These are phyloP conservation scores for Pythium apleroticum DNA, from an alignment of 352 stramenopile species.

Conservation along the genomic window DNA sequence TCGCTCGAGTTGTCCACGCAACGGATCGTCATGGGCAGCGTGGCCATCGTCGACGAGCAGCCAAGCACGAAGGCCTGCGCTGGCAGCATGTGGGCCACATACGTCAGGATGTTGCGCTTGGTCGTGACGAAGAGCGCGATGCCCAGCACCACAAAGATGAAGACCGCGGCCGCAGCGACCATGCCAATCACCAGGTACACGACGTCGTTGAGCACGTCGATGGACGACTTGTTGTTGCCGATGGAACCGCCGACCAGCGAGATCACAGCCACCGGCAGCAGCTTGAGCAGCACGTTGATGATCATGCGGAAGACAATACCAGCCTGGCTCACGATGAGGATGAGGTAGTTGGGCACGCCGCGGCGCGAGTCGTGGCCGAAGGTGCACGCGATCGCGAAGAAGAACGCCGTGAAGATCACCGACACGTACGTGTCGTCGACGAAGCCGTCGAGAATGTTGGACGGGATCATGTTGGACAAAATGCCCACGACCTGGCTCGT, in stretches of 20 bases:
- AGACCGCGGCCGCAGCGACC: conserved; percentile 36
- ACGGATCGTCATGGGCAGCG: conserved; percentile 71
- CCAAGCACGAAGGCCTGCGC: conserved; percentile 70
- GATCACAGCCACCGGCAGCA: conserved; percentile 65
- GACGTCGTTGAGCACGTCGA: conserved; percentile 42
- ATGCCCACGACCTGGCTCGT: conserved; percentile 70
- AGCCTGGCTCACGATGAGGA: conserved; percentile 57
- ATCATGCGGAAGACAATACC: conserved; percentile 63
- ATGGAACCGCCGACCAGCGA: conserved; percentile 66
- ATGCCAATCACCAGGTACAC: conserved; percentile 46
- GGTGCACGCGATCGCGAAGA: conserved; percentile 56
- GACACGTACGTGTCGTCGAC: conserved; percentile 49
- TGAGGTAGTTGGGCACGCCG: conserved; percentile 51
- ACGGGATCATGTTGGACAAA: conserved; percentile 55
- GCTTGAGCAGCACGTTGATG: conserved; percentile 59
- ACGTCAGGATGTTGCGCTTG: conserved; percentile 46
- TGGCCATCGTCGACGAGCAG: conserved; percentile 71
- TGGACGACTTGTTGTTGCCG: conserved; percentile 40
- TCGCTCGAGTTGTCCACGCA: conserved; percentile 63
- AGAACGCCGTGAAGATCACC: conserved; percentile 64
- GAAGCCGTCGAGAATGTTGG: conserved; percentile 63
- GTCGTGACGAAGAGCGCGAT: conserved; percentile 52
- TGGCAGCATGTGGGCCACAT: conserved; percentile 56
- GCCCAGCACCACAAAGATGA: conserved; percentile 50
- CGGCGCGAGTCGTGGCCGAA: conserved; percentile 50